Conservation (phyloP, 805 yeast genomes). For the Yarrowia hollandica region DNA sequence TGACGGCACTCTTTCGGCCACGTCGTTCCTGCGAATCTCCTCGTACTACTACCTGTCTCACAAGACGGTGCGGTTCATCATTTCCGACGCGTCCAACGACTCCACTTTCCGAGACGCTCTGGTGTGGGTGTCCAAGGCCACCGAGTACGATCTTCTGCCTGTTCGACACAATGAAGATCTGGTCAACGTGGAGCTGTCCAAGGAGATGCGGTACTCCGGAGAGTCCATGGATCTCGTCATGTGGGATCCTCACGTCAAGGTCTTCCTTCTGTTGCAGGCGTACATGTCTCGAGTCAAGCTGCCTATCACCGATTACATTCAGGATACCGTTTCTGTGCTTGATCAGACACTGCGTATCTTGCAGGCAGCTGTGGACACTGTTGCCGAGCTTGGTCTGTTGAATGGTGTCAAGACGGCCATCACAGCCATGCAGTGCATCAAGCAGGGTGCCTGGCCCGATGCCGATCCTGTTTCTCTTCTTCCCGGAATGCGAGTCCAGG, state of each 20-base stretch:
- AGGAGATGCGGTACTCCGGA: constrained; percentile 59
- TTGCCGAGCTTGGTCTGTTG: constrained; percentile 77
- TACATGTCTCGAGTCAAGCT: constrained; percentile 68
- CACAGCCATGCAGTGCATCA: constrained; percentile 76
- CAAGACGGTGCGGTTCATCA: constrained; percentile 72
- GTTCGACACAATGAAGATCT: constrained; percentile 91
- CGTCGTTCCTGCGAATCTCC: constrained; percentile 80
- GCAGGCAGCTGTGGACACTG: constrained; percentile 89
- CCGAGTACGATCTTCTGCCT: constrained; percentile 84
- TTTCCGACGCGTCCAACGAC: constrained; percentile 50
- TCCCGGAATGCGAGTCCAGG: constrained; percentile 46
- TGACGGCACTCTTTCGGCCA: constrained; percentile 49
- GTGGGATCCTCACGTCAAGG: constrained; percentile 87
- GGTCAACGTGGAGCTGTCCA: constrained; percentile 79
- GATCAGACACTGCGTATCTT: constrained; percentile 93
- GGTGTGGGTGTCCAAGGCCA: constrained; percentile 59
- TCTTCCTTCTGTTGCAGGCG: constrained; percentile 71
- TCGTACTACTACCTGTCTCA: constrained; percentile 94
- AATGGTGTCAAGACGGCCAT: constrained; percentile 62
- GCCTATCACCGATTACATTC: constrained; percentile 93
- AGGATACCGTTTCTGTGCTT: constrained; percentile 87
- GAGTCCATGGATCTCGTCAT: constrained; percentile 44
- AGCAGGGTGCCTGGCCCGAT: constrained; percentile 86
- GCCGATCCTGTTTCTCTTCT: constrained; percentile 62
- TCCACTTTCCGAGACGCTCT: constrained; percentile 64